phyloP scores from a whole-genome alignment of 2,329 filamentous ascomycete species.

The Rutstroemia sp. region DNA sequence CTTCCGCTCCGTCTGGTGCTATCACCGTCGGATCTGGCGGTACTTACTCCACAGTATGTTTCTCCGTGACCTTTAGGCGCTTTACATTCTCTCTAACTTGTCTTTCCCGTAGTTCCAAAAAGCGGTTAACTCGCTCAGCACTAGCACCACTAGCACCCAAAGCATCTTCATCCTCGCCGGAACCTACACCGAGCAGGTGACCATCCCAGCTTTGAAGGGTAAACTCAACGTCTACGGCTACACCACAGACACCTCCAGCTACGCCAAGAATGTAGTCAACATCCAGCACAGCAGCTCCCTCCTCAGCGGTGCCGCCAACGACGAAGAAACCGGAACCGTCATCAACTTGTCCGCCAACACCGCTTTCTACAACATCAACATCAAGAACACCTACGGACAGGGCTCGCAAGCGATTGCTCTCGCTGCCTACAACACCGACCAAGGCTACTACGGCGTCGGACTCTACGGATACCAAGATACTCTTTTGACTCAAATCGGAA shows the following conservation, averaged over 20 bases:
- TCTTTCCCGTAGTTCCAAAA: slow-evolving; percentile 34
- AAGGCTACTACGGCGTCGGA: slow-evolving; percentile 50
- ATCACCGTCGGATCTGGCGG: slow-evolving; percentile 37
- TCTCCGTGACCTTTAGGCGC: neutral
- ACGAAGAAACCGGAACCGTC: slow-evolving; percentile 31
- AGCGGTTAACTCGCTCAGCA: slow-evolving; percentile 44
- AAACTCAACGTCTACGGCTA: slow-evolving; percentile 48
- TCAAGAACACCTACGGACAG: slow-evolving; percentile 43
- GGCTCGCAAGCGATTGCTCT: slow-evolving; percentile 47
- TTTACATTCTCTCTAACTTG: neutral
- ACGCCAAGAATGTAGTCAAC: slow-evolving; percentile 44
- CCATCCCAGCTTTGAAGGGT: slow-evolving; percentile 39
- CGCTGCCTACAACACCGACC: slow-evolving; percentile 40
- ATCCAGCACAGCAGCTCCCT: slow-evolving; percentile 35
- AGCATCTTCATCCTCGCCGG: slow-evolving; percentile 49
- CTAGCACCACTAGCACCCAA: slow-evolving; percentile 37
- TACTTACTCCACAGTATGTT: slow-evolving; percentile 37
- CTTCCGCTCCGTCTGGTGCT: slow-evolving; percentile 39
- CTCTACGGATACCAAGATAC: slow-evolving; percentile 53
- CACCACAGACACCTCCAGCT: slow-evolving; percentile 39
- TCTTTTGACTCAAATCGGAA: slow-evolving; percentile 40
- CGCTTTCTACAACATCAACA: slow-evolving; percentile 53
- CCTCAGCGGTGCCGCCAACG: slow-evolving; percentile 34
- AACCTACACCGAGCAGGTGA: slow-evolving; percentile 52
- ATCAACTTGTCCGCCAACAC: slow-evolving; percentile 37